A percentile compares a stretch with the other conserved stretches of the same genome.
These are phyloP conservation scores for Nemania sp. DNA, from an alignment of 2,329 filamentous ascomycete genomes.

Conservation along the genomic window DNA sequence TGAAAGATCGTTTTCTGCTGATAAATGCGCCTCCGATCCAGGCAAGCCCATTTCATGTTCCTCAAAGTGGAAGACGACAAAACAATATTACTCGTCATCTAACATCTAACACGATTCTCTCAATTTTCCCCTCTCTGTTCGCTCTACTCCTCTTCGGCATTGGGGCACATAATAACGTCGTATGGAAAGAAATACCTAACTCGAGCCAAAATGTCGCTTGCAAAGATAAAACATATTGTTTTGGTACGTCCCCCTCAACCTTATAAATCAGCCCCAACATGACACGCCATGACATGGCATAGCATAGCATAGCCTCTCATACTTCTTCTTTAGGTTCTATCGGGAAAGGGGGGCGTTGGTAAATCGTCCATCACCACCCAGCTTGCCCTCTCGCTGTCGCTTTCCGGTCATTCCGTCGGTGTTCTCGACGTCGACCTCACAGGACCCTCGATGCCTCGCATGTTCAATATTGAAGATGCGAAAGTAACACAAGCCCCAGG, in stretches of 20 bases:
- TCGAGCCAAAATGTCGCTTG: constrained; percentile 67
- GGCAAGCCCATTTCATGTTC: constrained; percentile 9
- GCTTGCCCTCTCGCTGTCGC: constrained; percentile 87
- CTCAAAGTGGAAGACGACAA: constrained; percentile 12
- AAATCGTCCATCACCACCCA: constrained; percentile 99
- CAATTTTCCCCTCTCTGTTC: background rate
- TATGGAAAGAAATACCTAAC: background rate
- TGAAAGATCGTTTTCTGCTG: constrained; percentile 36
- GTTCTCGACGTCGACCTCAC: constrained; percentile 97
- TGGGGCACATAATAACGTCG: background rate
- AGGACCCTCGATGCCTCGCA: constrained; percentile 93
- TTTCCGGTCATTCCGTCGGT: constrained; percentile 88
- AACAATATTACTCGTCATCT: constrained; percentile 10
- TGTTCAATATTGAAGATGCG: constrained; percentile 88
- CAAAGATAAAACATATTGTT: constrained; percentile 80
- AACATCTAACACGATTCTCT: background rate
- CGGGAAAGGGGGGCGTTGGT: constrained; percentile 96
- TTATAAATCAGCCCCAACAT: constrained; percentile 15
- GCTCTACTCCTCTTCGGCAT: background rate
- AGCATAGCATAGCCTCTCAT: constrained; percentile 17
- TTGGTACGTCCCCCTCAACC: constrained; percentile 65
- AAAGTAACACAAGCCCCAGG: constrained; percentile 93
- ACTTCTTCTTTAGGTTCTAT: constrained; percentile 71
- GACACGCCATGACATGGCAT: background rate
- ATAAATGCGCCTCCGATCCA: constrained; percentile 41